These are phyloP conservation scores for Ascocoryne sarcoides DNA, from an alignment of 2,329 filamentous ascomycete species.

Conservation along the genomic window DNA sequence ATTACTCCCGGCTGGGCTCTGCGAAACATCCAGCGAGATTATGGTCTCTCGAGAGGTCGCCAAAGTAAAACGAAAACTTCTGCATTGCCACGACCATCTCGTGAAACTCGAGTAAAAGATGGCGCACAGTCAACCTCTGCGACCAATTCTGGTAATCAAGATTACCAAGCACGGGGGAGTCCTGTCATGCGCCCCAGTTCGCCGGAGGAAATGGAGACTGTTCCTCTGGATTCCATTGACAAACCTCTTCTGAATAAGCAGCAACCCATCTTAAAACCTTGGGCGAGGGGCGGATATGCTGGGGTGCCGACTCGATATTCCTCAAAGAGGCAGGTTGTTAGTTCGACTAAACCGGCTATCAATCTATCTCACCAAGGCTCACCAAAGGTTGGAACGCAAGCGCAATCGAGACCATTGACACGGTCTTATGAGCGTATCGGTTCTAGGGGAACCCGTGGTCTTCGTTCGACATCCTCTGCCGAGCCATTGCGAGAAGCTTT, in stretches of 20 bases:
- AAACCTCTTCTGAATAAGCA: conserved; percentile 7
- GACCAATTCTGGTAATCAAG: too few species aligned
- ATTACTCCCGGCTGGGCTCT: background rate
- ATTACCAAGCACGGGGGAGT: conserved; percentile 4
- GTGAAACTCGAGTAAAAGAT: background rate
- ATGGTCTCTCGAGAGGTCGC: background rate
- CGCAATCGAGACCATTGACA: conserved; percentile 1
- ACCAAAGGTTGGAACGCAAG: conserved; percentile 1
- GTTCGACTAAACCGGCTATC: conserved; percentile 7
- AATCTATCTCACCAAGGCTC: conserved; percentile 9
- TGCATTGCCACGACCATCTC: background rate
- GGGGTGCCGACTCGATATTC: conserved; percentile 16
- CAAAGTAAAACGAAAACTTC: background rate
- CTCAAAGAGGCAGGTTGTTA: conserved; percentile 14
- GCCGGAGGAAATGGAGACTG: conserved; percentile 8
- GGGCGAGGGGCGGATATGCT: conserved; percentile 8
- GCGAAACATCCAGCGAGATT: background rate
- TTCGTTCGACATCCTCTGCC: conserved; percentile 14
- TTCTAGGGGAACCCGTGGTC: conserved; percentile 1
- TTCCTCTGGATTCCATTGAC: conserved; percentile 9
- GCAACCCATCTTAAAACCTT: conserved; percentile 2
- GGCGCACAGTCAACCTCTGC: background rate
- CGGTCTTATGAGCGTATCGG: conserved; percentile 7
- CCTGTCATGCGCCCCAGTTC: conserved; percentile 2
- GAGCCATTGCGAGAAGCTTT: conserved; percentile 8